These are phyloP conservation scores for Chloropicon primus DNA, from an alignment of 139 green algal genomes.

Conservation along the genomic window DNA sequence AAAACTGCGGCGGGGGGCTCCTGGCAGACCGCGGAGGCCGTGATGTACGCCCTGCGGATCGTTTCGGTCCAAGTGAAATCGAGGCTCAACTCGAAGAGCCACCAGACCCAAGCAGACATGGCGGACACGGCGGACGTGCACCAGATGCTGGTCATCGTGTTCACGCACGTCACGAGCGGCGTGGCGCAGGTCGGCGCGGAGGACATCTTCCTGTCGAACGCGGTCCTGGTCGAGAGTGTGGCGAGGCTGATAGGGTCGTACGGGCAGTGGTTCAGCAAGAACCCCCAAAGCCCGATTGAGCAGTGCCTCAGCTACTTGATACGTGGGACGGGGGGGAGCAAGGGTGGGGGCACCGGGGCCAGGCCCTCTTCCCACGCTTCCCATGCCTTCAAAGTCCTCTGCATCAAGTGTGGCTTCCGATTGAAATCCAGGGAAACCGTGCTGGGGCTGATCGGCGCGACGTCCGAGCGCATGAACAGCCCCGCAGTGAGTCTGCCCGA, in stretches of 20 bases:
- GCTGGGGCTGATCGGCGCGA: slow-evolving; percentile 5
- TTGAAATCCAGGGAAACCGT: not conserved
- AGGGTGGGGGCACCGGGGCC: slow-evolving; percentile 15
- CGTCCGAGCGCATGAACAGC: not conserved
- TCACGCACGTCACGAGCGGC: not conserved
- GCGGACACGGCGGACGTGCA: not conserved
- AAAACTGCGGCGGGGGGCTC: slow-evolving; percentile 1
- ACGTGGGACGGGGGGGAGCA: not conserved
- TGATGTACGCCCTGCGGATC: slow-evolving; percentile 33
- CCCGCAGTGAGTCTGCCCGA: slow-evolving; percentile 18
- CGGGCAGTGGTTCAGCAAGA: slow-evolving; percentile 37
- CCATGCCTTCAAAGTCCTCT: slow-evolving; percentile 35
- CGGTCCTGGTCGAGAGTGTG: slow-evolving; percentile 12
- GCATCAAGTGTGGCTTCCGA: slow-evolving; percentile 26
- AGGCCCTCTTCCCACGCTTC: slow-evolving; percentile 17
- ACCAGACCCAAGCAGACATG: not conserved
- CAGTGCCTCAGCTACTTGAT: slow-evolving; percentile 6
- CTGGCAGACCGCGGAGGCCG: slow-evolving; percentile 42
- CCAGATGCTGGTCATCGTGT: slow-evolving; percentile 2
- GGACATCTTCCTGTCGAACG: slow-evolving; percentile 6
- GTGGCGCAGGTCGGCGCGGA: not conserved
- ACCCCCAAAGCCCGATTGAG: slow-evolving; percentile 7
- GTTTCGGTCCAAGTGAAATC: slow-evolving; percentile 11
- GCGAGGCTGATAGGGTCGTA: slow-evolving; percentile 31
- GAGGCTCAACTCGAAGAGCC: not conserved